A percentile compares a stretch with the other conserved stretches of the same genome.
phyloP scores from a whole-genome alignment of 257 asterid genomes.

The Solanum bukasovii region DNA sequence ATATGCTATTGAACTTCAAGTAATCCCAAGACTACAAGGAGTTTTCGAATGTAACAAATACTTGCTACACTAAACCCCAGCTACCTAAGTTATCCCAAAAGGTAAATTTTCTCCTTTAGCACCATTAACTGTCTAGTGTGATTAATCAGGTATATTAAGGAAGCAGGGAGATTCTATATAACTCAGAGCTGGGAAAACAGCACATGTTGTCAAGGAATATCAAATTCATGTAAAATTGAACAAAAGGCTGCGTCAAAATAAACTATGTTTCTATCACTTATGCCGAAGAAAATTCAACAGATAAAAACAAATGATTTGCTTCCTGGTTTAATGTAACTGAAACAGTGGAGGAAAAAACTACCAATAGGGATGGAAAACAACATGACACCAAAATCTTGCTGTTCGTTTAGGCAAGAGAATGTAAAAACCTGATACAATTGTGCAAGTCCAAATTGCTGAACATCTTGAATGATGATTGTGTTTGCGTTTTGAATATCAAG shows the following conservation, averaged over 20 bases:
- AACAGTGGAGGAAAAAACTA: not conserved
- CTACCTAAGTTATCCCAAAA: not conserved
- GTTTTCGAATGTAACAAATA: not conserved
- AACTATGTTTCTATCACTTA: not conserved
- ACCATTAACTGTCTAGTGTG: not conserved
- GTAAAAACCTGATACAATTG: conserved; percentile 82
- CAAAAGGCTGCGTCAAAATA: not conserved
- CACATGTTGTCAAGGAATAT: not conserved
- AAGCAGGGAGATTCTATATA: not conserved
- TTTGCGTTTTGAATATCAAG: conserved; percentile 96
- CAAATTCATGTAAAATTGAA: not conserved
- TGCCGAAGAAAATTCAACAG: not conserved
- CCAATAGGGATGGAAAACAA: not conserved
- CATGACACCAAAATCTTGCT: not conserved
- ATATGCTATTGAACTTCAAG: not conserved
- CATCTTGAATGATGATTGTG: conserved; percentile 89
- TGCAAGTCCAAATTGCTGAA: conserved; percentile 96
- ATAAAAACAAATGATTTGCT: not conserved
- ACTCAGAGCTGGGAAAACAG: not conserved
- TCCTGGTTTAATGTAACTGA: not conserved
- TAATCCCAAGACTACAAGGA: not conserved
- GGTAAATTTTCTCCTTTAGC: not conserved
- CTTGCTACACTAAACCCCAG: not conserved
- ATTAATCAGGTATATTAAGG: not conserved
- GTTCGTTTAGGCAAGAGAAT: not conserved